Conservation (phyloP, 1,139 yeast species). For the Geotrichum klebahnii region DNA sequence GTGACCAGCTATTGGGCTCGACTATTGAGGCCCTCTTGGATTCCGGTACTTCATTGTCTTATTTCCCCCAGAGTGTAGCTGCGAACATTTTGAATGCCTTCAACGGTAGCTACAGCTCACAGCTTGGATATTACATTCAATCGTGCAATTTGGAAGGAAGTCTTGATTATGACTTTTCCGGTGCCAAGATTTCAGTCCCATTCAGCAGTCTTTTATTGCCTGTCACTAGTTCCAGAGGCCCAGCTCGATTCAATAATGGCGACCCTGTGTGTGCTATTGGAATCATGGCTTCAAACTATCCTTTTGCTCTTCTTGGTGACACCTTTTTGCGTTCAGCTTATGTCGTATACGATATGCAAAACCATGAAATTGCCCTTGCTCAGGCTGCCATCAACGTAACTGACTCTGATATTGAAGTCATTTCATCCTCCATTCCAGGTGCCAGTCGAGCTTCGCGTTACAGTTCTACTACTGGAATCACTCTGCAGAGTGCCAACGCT, state of each 20-base stretch:
- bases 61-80: slow-evolving; percentile 29
- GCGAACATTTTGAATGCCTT: slow-evolving; percentile 19
- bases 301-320: slow-evolving; percentile 56
- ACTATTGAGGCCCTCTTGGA: slow-evolving; percentile 32
- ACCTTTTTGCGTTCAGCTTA: slow-evolving; percentile 71
- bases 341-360: slow-evolving; percentile 72
- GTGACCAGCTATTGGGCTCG: slow-evolving; percentile 3
- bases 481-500: slow-evolving; percentile 3
- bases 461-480: slow-evolving; percentile 14
- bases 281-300: slow-evolving; percentile 28
- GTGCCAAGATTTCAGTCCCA: slow-evolving; percentile 46
- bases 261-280: slow-evolving; percentile 34
- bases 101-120: slow-evolving; percentile 21
- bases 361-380: slow-evolving; percentile 61
- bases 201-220: slow-evolving; percentile 37
- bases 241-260: slow-evolving; percentile 27
- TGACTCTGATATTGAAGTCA: slow-evolving; percentile 28
- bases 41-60: slow-evolving; percentile 36
- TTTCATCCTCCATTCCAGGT: slow-evolving; percentile 22
- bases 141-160: slow-evolving; percentile 27
- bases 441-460: slow-evolving; percentile 19
- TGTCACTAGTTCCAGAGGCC: slow-evolving; percentile 20
- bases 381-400: slow-evolving; percentile 43
- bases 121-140: slow-evolving; percentile 30
- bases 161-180: slow-evolving; percentile 49